Evolutionary conservation across 345 rosid species (phyloP).

Genomic region (Eucalyptus shirleyi): DNA sequence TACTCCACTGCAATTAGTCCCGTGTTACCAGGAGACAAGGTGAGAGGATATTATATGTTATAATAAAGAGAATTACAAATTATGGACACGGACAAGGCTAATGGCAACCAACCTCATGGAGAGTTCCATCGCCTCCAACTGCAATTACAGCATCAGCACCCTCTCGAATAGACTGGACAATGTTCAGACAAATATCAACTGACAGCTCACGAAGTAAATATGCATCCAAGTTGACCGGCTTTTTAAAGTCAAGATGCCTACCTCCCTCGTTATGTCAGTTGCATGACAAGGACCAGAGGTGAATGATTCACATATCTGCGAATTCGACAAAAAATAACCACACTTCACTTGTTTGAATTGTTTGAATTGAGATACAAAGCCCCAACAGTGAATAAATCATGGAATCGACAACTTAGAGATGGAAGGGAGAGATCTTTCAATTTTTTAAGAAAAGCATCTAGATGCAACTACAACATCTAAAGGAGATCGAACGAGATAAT

Average conservation of each 20-base stretch:
- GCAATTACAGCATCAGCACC: constrained; percentile 98
- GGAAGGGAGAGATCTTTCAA: background rate
- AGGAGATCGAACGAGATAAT: background rate
- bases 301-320: constrained; percentile 70
- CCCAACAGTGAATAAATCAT: background rate
- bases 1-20: background rate
- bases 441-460: background rate
- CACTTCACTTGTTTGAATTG: background rate
- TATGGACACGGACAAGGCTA: background rate
- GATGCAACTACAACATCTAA: background rate
- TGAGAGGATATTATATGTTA: background rate
- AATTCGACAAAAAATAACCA: background rate
- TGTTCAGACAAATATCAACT: background rate
- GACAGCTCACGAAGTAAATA: background rate
- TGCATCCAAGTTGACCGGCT: background rate
- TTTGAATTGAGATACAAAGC: background rate
- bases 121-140: constrained; percentile 98
- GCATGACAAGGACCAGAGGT: constrained; percentile 96
- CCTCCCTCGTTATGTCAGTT: constrained; percentile 90
- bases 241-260: background rate
- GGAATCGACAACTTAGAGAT: background rate
- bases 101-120: constrained; percentile 62
- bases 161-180: constrained; percentile 61
- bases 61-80: background rate
- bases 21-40: background rate